phyloP scores from a whole-genome alignment of 352 stramenopile species.

The Globisporangium heterothallicum region DNA sequence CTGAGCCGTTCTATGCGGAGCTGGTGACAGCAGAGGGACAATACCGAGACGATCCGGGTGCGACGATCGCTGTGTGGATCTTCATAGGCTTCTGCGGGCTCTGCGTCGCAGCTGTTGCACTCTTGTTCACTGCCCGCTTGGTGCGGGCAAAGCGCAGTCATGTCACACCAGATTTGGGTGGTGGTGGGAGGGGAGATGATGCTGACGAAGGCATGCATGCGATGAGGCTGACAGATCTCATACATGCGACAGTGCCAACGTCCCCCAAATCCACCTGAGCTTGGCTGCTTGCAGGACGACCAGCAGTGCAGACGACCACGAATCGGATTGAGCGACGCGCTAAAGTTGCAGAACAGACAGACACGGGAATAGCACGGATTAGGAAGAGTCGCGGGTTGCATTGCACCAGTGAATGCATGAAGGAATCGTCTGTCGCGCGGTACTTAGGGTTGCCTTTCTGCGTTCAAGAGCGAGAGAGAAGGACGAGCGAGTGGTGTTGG shows the following conservation, averaged over 20 bases:
- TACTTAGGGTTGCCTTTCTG: background rate
- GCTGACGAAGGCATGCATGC: background rate
- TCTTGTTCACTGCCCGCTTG: constrained; percentile 31
- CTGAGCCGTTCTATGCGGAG: constrained; percentile 38
- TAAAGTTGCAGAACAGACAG: background rate
- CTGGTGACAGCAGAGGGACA: constrained; percentile 32
- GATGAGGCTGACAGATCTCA: background rate
- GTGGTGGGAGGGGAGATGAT: background rate
- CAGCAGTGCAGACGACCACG: too few species aligned
- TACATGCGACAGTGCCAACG: constrained; percentile 6
- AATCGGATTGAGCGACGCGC: too few species aligned
- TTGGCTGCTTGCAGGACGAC: background rate
- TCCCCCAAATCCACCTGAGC: constrained; percentile 9
- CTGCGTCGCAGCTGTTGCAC: constrained; percentile 21
- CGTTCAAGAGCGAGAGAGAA: too few species aligned
- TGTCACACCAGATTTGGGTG: constrained; percentile 28
- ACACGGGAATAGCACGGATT: too few species aligned
- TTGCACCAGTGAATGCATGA: background rate
- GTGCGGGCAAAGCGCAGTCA: constrained; percentile 37
- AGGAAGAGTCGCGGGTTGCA: background rate
- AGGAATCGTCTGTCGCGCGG: background rate
- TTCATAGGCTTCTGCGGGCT: constrained; percentile 50
- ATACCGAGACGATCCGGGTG: constrained; percentile 29
- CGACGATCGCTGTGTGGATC: constrained; percentile 53
- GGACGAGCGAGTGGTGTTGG: background rate